Percentiles rank a stretch among this genome's conserved stretches.
These are phyloP conservation scores for Whalleya microplaca DNA, from an alignment of 2,329 filamentous ascomycete species.

Conservation along the genomic window DNA sequence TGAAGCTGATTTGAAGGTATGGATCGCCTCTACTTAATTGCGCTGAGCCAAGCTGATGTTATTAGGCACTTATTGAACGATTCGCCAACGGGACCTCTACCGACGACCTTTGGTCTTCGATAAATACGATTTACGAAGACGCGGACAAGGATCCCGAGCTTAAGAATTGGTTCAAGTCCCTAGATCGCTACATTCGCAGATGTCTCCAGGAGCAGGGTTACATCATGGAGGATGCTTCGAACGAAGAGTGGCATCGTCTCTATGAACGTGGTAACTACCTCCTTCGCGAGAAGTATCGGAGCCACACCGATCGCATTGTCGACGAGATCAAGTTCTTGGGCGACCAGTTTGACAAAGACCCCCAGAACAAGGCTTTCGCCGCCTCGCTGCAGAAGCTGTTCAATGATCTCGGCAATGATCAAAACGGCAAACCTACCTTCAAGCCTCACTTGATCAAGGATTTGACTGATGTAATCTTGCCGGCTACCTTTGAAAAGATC, in stretches of 20 bases:
- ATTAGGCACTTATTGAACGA: constrained; percentile 82
- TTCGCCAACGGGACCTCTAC: constrained; percentile 94
- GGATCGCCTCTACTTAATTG: neutral
- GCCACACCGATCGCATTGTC: constrained; percentile 81
- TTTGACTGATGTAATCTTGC: constrained; percentile 82
- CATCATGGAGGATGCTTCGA: constrained; percentile 81
- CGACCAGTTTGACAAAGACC: constrained; percentile 86
- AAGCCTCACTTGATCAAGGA: constrained; percentile 94
- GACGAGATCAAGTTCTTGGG: constrained; percentile 90
- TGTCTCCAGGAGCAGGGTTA: constrained; percentile 89
- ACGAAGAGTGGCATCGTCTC: constrained; percentile 78
- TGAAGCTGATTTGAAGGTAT: constrained; percentile 77
- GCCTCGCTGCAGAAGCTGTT: constrained; percentile 82
- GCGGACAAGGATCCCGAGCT: constrained; percentile 87
- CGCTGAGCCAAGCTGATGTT: constrained; percentile 40
- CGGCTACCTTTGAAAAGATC: constrained; percentile 78
- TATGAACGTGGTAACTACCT: constrained; percentile 87
- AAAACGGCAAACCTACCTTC: constrained; percentile 82
- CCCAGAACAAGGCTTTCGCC: constrained; percentile 82
- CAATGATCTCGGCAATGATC: constrained; percentile 82
- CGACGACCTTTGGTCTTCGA: constrained; percentile 81
- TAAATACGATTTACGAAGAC: constrained; percentile 84
- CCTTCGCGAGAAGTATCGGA: constrained; percentile 84
- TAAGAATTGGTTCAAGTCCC: constrained; percentile 82
- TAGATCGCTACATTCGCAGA: constrained; percentile 78